Percentiles rank a stretch among this genome's conserved stretches.
These are phyloP conservation scores for Giardia duodenalis DNA, from an alignment of 208 protist genomes.

Conservation along the genomic window DNA sequence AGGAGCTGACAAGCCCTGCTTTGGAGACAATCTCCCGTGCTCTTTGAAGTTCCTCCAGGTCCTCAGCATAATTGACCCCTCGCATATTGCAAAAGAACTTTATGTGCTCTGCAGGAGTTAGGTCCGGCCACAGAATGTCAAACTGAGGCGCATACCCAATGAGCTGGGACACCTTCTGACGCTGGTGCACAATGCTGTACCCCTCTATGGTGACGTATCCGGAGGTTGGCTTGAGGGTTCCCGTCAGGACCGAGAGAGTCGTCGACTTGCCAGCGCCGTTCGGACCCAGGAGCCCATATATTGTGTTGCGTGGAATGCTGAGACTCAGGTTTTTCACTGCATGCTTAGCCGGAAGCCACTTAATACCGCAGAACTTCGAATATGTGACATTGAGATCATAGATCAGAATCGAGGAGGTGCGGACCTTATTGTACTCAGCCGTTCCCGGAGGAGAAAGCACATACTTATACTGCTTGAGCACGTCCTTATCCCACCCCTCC, in stretches of 20 bases:
- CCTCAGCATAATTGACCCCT: background rate
- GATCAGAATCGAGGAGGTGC: background rate
- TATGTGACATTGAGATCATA: slow-evolving; percentile 20
- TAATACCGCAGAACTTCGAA: background rate
- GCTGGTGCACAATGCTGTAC: background rate
- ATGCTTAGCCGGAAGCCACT: background rate
- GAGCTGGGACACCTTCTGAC: background rate
- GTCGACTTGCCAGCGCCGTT: slow-evolving; percentile 24
- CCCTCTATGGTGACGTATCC: background rate
- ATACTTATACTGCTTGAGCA: background rate
- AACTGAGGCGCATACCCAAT: slow-evolving; percentile 11
- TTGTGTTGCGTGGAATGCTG: background rate
- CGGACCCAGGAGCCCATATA: background rate
- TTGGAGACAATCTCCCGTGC: background rate
- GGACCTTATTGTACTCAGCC: background rate
- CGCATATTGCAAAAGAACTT: background rate
- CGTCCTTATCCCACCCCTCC: background rate
- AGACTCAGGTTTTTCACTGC: background rate
- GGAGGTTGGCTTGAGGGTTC: background rate
- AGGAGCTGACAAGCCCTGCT: background rate
- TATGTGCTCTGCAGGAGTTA: slow-evolving; percentile 23
- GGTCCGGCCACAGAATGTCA: slow-evolving; percentile 26
- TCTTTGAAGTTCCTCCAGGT: background rate
- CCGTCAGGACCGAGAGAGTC: slow-evolving; percentile 11
- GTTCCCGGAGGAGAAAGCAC: background rate